Conservation (phyloP, 225 moss, liverwort and hornwort species). For the Asterella californica region DNA sequence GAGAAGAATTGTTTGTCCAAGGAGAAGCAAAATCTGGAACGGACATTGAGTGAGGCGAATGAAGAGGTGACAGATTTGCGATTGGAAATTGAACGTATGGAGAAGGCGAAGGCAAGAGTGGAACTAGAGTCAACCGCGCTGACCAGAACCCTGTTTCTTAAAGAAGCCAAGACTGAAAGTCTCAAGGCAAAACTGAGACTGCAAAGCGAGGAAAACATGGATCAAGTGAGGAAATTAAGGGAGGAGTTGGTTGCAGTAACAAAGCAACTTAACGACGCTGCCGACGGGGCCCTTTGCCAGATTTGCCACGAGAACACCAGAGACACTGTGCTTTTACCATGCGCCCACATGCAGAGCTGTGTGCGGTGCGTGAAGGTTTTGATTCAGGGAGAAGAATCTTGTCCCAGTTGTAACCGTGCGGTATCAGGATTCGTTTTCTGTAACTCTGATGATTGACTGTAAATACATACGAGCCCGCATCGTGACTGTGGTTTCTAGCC, state of each 20-base stretch:
- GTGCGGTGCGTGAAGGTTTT: slow-evolving; percentile 5
- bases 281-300: background rate
- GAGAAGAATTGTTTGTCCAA: background rate
- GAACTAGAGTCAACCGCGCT: background rate
- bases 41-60: background rate
- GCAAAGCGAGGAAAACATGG: background rate
- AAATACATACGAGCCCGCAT: background rate
- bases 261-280: background rate
- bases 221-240: background rate
- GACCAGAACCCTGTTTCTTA: background rate
- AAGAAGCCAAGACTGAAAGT: background rate
- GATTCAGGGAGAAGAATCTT: background rate
- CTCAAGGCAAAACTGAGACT: background rate
- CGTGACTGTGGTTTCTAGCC: too few relatives aligned
- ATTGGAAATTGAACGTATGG: background rate
- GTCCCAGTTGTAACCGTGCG: background rate
- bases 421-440: background rate
- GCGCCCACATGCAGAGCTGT: slow-evolving; percentile 8
- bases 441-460: background rate
- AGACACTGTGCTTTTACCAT: background rate
- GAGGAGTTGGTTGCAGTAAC: background rate
- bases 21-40: background rate
- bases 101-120: background rate
- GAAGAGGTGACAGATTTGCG: background rate
- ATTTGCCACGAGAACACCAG: background rate